A percentile compares a stretch with the other conserved stretches of the same genome.
These are phyloP conservation scores for Herpetospermum pedunculosum DNA, from an alignment of 306 rosid species.

Conservation along the genomic window DNA sequence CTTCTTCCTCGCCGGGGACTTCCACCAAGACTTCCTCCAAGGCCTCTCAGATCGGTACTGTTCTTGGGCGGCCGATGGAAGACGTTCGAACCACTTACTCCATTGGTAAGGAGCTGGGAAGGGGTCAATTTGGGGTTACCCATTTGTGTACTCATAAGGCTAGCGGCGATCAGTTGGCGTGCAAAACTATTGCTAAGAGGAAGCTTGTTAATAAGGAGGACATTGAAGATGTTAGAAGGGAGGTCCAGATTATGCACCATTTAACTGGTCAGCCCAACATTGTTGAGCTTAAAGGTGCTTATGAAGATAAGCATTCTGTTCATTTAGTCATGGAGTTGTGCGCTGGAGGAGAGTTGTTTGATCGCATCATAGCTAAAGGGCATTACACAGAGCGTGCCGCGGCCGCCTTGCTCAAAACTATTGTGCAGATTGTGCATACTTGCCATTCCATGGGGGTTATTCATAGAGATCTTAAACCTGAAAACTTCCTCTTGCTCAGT, in stretches of 20 bases:
- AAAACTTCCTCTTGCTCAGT: slow-evolving; percentile 76
- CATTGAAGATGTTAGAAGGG: slow-evolving; percentile 79
- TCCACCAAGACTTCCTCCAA: slow-evolving; percentile 22
- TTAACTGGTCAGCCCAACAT: slow-evolving; percentile 69
- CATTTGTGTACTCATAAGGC: slow-evolving; percentile 63
- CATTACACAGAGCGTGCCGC: slow-evolving; percentile 96
- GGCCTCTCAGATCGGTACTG: slow-evolving; percentile 34
- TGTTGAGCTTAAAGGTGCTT: slow-evolving; percentile 86
- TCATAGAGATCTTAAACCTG: slow-evolving; percentile 97
- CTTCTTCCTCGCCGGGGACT: slow-evolving; percentile 18
- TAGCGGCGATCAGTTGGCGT: slow-evolving; percentile 66
- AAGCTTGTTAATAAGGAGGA: slow-evolving; percentile 74
- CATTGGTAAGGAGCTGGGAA: slow-evolving; percentile 81
- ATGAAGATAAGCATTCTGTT: slow-evolving; percentile 80
- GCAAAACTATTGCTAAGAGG: slow-evolving; percentile 91
- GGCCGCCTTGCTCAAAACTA: slow-evolving; percentile 63
- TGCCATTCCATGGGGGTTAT: slow-evolving; percentile 97
- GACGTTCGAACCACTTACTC: slow-evolving; percentile 42
- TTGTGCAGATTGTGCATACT: slow-evolving; percentile 81
- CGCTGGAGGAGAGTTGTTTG: slow-evolving; percentile 91
- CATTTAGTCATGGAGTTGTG: slow-evolving; percentile 93
- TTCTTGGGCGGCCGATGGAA: slow-evolving; percentile 83
- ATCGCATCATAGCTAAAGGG: slow-evolving; percentile 82
- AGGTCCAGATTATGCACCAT: slow-evolving; percentile 97
- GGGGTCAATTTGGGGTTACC: slow-evolving; percentile 92